Percentiles rank a stretch among this genome's conserved stretches.
Evolutionary conservation across 2,329 filamentous ascomycete species (phyloP).

Genomic region (Diaporthe sp.): DNA sequence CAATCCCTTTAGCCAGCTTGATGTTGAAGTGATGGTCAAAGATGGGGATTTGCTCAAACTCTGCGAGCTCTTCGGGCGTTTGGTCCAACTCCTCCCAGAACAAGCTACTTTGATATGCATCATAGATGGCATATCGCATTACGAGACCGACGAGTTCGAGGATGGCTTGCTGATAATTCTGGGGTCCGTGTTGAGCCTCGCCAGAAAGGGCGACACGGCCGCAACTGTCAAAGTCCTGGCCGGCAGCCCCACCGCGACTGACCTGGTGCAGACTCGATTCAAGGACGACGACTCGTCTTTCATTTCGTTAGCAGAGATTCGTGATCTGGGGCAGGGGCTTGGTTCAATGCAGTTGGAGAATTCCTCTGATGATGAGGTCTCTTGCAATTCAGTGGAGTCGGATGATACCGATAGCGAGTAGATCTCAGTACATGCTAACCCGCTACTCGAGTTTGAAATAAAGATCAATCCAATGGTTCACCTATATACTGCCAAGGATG

Average conservation of each 20-base stretch:
- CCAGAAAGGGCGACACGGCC: not conserved
- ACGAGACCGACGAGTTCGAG: constrained; percentile 1
- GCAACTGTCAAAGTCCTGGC: not conserved
- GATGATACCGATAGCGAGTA: not conserved
- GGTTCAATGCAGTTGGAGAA: not conserved
- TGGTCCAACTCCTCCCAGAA: not conserved
- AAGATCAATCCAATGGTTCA: not conserved
- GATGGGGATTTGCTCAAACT: not conserved
- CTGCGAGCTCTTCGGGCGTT: not conserved
- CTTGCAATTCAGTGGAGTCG: not conserved
- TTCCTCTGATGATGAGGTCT: not conserved
- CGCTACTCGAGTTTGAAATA: not conserved
- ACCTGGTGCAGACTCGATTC: not conserved
- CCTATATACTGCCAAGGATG: not conserved
- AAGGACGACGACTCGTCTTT: not conserved
- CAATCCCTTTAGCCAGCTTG: not conserved
- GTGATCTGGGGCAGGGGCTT: not conserved
- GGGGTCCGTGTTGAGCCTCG: not conserved
- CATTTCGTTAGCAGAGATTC: not conserved
- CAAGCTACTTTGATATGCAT: not conserved
- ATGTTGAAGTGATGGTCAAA: not conserved
- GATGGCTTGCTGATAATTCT: not conserved
- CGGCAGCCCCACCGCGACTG: not conserved
- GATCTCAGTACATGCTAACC: not conserved
- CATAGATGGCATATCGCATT: not conserved